Evolutionary conservation across 441 rosid species (phyloP).

Genomic region (Adansonia rubrostipa): DNA sequence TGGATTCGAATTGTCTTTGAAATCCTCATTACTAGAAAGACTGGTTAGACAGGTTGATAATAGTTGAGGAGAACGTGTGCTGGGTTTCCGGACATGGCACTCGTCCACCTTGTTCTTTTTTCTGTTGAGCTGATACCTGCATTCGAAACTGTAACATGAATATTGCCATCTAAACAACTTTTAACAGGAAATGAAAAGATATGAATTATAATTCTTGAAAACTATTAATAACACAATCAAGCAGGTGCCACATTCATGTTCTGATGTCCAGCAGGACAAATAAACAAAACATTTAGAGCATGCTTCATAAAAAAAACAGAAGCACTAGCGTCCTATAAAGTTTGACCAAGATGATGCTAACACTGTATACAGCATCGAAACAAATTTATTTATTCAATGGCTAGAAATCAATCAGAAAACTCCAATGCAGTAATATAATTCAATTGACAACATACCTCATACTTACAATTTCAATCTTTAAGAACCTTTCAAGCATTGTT

Average conservation of each 20-base stretch:
- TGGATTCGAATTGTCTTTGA: slow-evolving; percentile 57
- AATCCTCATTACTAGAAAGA: slow-evolving; percentile 60
- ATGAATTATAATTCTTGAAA: slow-evolving; percentile 11
- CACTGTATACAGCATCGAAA: slow-evolving; percentile 15
- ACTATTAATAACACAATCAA: slow-evolving; percentile 1
- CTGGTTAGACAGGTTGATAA: slow-evolving; percentile 46
- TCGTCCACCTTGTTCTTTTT: slow-evolving; percentile 73
- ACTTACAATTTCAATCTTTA: slow-evolving; percentile 76
- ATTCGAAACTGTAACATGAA: slow-evolving; percentile 31
- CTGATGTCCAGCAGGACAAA: neutral
- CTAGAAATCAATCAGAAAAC: slow-evolving; percentile 22
- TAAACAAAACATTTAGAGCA: neutral
- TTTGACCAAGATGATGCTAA: slow-evolving; percentile 18
- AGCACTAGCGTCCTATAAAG: neutral
- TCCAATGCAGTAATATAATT: slow-evolving; percentile 23
- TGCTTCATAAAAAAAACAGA: neutral
- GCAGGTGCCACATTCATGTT: neutral
- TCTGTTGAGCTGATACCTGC: slow-evolving; percentile 76
- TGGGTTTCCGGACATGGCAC: slow-evolving; percentile 46
- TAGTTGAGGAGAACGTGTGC: slow-evolving; percentile 43
- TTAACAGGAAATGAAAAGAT: slow-evolving; percentile 3
- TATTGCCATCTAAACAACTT: slow-evolving; percentile 7
- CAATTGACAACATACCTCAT: slow-evolving; percentile 54
- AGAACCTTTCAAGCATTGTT: slow-evolving; percentile 72
- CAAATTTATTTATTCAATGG: neutral